Evolutionary conservation across 2,329 filamentous ascomycete species (phyloP).

Genomic region (Fusarium dimerum): DNA sequence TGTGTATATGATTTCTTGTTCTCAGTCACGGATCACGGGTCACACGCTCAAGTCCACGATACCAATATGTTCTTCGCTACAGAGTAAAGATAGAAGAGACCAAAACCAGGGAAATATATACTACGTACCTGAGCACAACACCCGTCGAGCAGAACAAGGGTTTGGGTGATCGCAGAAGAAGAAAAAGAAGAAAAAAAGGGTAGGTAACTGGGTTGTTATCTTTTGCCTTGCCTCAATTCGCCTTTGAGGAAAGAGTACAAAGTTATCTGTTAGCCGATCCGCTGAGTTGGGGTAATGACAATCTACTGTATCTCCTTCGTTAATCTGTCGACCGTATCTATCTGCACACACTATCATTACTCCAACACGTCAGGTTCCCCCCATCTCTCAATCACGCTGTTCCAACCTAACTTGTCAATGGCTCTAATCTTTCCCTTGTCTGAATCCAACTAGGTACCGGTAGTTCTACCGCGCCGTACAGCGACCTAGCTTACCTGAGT

Average conservation of each 20-base stretch:
- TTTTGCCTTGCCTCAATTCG: too few species aligned
- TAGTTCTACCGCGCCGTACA: neutral
- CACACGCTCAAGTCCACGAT: conserved; percentile 17
- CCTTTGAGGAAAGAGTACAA: neutral
- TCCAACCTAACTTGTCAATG: neutral
- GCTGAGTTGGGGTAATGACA: neutral
- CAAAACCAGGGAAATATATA: too few species aligned
- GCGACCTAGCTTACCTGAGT: conserved; percentile 3
- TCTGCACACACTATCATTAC: neutral
- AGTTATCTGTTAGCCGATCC: neutral
- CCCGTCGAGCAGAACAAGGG: too few species aligned
- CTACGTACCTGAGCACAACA: too few species aligned
- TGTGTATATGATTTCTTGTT: neutral
- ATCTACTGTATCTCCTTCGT: too few species aligned
- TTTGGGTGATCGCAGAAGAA: too few species aligned
- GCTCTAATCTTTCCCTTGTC: neutral
- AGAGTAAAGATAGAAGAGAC: neutral
- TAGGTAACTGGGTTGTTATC: too few species aligned
- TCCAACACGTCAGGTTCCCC: neutral
- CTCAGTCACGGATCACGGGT: conserved; percentile 18
- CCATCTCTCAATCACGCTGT: neutral
- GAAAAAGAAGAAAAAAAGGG: too few species aligned
- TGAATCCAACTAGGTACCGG: neutral
- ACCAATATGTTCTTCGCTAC: conserved; percentile 6
- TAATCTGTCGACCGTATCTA: too few species aligned